phyloP scores from a whole-genome alignment of 345 rosid species.

The Pistacia integerrima region DNA sequence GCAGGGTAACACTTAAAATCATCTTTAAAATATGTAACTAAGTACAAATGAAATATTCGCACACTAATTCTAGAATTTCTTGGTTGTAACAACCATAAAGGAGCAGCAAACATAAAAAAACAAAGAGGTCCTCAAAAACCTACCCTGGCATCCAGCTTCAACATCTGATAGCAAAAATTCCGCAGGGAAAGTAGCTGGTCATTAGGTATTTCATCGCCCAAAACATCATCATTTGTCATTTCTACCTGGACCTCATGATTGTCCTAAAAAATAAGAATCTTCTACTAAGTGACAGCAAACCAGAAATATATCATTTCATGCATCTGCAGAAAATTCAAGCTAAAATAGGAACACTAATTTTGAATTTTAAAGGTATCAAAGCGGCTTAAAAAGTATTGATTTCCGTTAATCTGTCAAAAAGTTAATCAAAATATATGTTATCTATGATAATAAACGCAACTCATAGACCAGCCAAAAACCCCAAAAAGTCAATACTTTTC shows the following conservation, averaged over 20 bases:
- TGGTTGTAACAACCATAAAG: not conserved
- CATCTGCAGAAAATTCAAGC: constrained; percentile 3
- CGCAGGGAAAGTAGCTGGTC: constrained; percentile 72
- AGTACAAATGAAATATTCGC: not conserved
- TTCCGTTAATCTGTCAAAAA: not conserved
- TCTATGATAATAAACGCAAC: not conserved
- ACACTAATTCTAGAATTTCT: not conserved
- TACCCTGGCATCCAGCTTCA: constrained; percentile 70
- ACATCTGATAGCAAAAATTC: constrained; percentile 64
- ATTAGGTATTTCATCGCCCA: constrained; percentile 92
- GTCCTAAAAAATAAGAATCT: constrained; percentile 48
- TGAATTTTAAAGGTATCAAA: not conserved
- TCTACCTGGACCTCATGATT: constrained; percentile 49
- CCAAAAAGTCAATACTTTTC: no score
- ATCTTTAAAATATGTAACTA: not conserved
- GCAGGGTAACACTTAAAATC: not conserved
- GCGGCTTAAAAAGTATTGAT: not conserved
- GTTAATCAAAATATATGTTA: not conserved
- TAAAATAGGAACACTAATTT: not conserved
- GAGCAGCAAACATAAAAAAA: constrained; percentile 11
- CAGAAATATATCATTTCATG: constrained; percentile 13
- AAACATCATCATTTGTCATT: constrained; percentile 92
- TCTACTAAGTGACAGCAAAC: not conserved
- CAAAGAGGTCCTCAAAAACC: constrained; percentile 16
- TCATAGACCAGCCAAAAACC: not conserved